Evolutionary conservation across 371 early-diverging fungal species (phyloP).

Genomic region (Mortierella polycephala): DNA sequence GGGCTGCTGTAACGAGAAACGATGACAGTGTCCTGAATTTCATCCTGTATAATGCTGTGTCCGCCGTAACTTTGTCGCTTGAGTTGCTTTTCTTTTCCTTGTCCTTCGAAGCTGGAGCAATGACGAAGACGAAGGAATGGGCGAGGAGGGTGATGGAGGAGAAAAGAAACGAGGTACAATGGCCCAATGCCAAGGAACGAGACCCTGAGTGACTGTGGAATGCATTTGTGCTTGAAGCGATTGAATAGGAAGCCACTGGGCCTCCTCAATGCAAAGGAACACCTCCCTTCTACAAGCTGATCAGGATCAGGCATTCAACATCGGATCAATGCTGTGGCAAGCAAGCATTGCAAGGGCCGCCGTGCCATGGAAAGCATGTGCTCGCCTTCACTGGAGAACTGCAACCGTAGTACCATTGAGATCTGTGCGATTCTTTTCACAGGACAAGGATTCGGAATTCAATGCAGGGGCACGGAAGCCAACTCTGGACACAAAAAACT

Average conservation of each 20-base stretch:
- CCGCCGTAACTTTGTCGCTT: no score
- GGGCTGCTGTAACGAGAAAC: constrained; percentile 13
- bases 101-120: no score
- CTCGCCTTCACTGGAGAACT: constrained; percentile 5
- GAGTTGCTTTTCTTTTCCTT: no score
- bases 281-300: background rate
- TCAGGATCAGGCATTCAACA: background rate
- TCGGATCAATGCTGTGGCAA: constrained; percentile 21
- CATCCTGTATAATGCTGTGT: constrained; percentile 13
- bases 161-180: no score
- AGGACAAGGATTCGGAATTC: constrained; percentile 8
- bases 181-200: no score
- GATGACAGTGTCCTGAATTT: constrained; percentile 30
- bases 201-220: no score
- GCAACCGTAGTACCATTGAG: background rate
- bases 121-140: no score
- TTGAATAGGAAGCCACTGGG: background rate
- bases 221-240: no score
- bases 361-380: constrained; percentile 22
- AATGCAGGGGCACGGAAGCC: background rate
- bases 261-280: background rate
- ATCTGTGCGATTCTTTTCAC: constrained; percentile 20
- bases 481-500: background rate
- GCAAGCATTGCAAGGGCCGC: constrained; percentile 7
- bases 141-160: no score